A percentile compares a stretch with the other conserved stretches of the same genome.
Conservation (phyloP, 192 early-diverging fungal species). For the Coemansia javaensis region DNA sequence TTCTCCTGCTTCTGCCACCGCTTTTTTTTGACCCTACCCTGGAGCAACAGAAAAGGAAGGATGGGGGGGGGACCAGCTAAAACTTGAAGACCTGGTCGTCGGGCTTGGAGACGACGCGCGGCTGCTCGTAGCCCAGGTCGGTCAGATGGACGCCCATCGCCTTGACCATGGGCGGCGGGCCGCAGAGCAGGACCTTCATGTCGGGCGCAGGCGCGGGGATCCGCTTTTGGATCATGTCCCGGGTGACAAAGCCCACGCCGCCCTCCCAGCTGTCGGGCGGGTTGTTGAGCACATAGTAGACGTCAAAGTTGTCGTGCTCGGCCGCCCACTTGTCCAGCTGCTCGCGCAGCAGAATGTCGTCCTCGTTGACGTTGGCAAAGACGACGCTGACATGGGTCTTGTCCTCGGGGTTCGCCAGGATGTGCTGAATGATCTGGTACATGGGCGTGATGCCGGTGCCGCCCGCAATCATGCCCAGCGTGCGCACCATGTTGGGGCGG, state of each 20-base stretch:
- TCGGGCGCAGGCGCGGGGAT: conserved; percentile 70
- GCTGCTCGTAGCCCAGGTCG: conserved; percentile 75
- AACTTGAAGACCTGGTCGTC: conserved; percentile 89
- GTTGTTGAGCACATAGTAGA: conserved; percentile 81
- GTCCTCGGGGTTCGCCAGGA: conserved; percentile 81
- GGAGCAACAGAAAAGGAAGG: background rate
- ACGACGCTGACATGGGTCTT: conserved; percentile 81
- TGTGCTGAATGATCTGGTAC: conserved; percentile 86
- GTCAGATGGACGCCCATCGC: conserved; percentile 68
- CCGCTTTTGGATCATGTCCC: conserved; percentile 71
- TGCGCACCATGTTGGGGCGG: conserved; percentile 69
- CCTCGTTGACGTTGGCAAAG: conserved; percentile 85
- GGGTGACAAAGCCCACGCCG: conserved; percentile 79
- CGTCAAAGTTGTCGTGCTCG: conserved; percentile 71
- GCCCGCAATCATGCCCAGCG: conserved; percentile 89
- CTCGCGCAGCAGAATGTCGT: conserved; percentile 81
- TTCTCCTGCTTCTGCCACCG: too few species aligned
- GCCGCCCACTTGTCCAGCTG: conserved; percentile 74
- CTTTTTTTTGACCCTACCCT: too few species aligned
- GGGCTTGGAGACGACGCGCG: conserved; percentile 72
- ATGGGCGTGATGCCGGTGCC: conserved; percentile 97
- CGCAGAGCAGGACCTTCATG: conserved; percentile 87
- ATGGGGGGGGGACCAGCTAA: conserved; percentile 27
- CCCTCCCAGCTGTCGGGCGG: conserved; percentile 77
- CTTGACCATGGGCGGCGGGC: conserved; percentile 84